A percentile compares a stretch with the other conserved stretches of the same genome.
phyloP scores from a whole-genome alignment of 192 early-diverging fungal genomes.

The Rhizophlyctis rosea region DNA sequence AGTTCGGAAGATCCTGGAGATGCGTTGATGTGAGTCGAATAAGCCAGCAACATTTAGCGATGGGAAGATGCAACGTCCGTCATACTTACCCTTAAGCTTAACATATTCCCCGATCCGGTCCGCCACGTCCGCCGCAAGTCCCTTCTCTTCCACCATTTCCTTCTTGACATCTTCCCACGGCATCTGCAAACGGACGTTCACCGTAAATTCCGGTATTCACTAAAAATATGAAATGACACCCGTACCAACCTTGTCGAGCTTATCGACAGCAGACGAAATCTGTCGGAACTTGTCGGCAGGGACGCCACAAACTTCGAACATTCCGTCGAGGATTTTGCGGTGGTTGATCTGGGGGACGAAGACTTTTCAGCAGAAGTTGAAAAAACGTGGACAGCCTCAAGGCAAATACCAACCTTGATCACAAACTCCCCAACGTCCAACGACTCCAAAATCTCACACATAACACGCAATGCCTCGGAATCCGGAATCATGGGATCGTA shows the following conservation, averaged over 20 bases:
- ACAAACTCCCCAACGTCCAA: slow-evolving; percentile 87
- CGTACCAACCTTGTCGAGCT: slow-evolving; percentile 82
- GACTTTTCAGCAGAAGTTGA: no score
- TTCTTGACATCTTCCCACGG: slow-evolving; percentile 91
- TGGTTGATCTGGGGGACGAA: slow-evolving; percentile 74
- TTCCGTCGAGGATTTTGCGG: slow-evolving; percentile 94
- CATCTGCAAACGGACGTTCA: slow-evolving; percentile 32
- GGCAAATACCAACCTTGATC: slow-evolving; percentile 65
- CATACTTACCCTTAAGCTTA: slow-evolving; percentile 54
- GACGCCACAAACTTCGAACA: slow-evolving; percentile 95
- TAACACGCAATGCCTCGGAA: slow-evolving; percentile 79
- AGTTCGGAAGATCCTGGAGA: slow-evolving; percentile 68
- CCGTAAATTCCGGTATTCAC: not conserved
- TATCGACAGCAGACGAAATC: slow-evolving; percentile 97
- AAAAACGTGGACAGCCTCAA: no score
- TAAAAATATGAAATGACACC: not conserved
- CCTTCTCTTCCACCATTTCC: slow-evolving; percentile 95
- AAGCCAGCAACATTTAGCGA: not conserved
- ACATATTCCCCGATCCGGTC: slow-evolving; percentile 95
- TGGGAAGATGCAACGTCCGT: not conserved
- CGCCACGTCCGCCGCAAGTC: slow-evolving; percentile 70
- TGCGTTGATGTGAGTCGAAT: not conserved
- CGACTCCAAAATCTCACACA: slow-evolving; percentile 73
- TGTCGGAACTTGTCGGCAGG: slow-evolving; percentile 80
- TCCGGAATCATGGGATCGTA: slow-evolving; percentile 98